These are phyloP conservation scores for Hyphopichia homilentoma DNA, from an alignment of 805 yeast genomes.

Conservation along the genomic window DNA sequence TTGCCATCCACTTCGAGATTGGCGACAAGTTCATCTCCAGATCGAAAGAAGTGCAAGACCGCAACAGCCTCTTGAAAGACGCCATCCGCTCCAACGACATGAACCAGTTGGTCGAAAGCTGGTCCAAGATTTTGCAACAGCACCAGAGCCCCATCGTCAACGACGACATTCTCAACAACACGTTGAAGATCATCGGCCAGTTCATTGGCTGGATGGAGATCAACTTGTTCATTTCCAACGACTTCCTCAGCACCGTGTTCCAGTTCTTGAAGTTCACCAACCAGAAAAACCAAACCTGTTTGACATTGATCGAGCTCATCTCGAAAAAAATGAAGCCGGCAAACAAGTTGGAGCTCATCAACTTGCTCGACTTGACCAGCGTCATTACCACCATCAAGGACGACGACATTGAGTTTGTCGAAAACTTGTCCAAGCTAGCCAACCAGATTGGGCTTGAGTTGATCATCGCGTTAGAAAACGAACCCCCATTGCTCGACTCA, in stretches of 20 bases:
- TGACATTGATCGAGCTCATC: conserved; percentile 59
- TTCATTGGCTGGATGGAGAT: conserved; percentile 94
- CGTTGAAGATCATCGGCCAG: conserved; percentile 68
- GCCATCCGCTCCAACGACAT: conserved; percentile 75
- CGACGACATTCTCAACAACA: conserved; percentile 50
- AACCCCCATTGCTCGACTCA: conserved; percentile 37
- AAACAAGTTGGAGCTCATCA: conserved; percentile 65
- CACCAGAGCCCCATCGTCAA: conserved; percentile 16
- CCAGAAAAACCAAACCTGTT: conserved; percentile 57
- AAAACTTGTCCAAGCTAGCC: conserved; percentile 68
- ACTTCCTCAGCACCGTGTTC: conserved; percentile 55
- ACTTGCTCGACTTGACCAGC: conserved; percentile 62
- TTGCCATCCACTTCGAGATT: conserved; percentile 82
- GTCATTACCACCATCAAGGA: conserved; percentile 36
- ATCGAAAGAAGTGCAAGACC: conserved; percentile 55
- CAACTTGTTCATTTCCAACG: conserved; percentile 60
- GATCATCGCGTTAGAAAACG: conserved; percentile 56
- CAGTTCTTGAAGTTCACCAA: conserved; percentile 48
- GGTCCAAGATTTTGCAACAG: conserved; percentile 56
- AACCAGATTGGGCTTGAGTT: conserved; percentile 76
- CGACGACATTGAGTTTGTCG: conserved; percentile 63
- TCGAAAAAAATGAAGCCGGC: conserved; percentile 75
- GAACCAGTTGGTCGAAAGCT: conserved; percentile 55
- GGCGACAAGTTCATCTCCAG: conserved; percentile 86
- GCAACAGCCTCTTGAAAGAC: conserved; percentile 77